These are phyloP conservation scores for Cyclostephanos invisitatus DNA, from an alignment of 108 stramenopile genomes.

Conservation along the genomic window DNA sequence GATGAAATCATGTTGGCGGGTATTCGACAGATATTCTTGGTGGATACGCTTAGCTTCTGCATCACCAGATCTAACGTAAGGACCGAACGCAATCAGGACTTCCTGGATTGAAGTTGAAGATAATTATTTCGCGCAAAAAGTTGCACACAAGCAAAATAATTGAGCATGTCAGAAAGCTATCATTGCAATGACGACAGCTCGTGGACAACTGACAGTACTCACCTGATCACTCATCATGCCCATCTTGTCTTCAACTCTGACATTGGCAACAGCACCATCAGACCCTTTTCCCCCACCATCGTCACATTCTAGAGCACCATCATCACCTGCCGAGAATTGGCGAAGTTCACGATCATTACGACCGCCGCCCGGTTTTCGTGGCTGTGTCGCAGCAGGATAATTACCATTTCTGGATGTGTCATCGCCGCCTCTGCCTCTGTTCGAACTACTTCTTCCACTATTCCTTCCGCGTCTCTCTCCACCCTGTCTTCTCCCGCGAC, in stretches of 20 bases:
- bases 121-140: not conserved
- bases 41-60: constrained; percentile 63
- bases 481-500: constrained; percentile 39
- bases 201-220: not conserved
- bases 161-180: not conserved
- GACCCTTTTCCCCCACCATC: not conserved
- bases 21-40: constrained; percentile 55
- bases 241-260: constrained; percentile 19
- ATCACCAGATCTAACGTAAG: constrained; percentile 65
- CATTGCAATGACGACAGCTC: not conserved
- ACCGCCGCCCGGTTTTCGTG: constrained; percentile 19
- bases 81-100: constrained; percentile 71
- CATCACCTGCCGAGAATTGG: constrained; percentile 8
- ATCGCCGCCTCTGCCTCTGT: constrained; percentile 5
- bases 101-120: constrained; percentile 38
- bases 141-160: not conserved
- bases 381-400: constrained; percentile 20
- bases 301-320: constrained; percentile 1
- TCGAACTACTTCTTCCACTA: constrained; percentile 3
- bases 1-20: constrained; percentile 60
- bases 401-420: constrained; percentile 11
- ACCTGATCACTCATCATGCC: constrained; percentile 27
- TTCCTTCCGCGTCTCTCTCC: constrained; percentile 45
- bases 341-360: constrained; percentile 9
- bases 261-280: not conserved